Conservation (phyloP, 306 rosid genomes). For the Casuarina glauca region DNA sequence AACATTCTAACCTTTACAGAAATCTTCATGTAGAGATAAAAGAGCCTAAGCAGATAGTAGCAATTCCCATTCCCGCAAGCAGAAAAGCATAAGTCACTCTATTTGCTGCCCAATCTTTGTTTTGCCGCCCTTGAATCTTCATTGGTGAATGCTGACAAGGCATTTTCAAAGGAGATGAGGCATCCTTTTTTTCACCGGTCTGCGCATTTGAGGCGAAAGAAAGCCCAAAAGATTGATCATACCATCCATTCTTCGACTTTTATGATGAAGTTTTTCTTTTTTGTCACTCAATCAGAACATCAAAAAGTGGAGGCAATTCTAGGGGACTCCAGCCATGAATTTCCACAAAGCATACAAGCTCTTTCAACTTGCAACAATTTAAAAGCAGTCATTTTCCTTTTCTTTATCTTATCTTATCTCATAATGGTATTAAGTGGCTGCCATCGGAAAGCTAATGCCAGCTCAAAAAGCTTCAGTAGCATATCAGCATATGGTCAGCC, state of each 20-base stretch:
- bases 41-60: not conserved
- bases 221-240: not conserved
- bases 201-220: not conserved
- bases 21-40: not conserved
- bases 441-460: conserved; percentile 8
- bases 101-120: not conserved
- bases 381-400: not conserved
- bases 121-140: not conserved
- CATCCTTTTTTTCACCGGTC: too few relatives aligned
- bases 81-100: not conserved
- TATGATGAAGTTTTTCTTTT: not conserved
- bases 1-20: not conserved
- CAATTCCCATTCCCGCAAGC: not conserved
- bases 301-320: not conserved
- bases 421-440: not conserved
- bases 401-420: not conserved
- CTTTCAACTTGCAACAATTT: conserved; percentile 1
- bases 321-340: not conserved
- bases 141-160: conserved; percentile 6
- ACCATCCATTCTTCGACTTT: not conserved
- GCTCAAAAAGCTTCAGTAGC: conserved; percentile 1
- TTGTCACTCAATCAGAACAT: not conserved
- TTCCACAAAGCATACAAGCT: not conserved
- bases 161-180: too few relatives aligned
- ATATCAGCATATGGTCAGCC: not conserved